Conservation (phyloP, 2,329 filamentous ascomycete genomes). For the Zalaria sp. region DNA sequence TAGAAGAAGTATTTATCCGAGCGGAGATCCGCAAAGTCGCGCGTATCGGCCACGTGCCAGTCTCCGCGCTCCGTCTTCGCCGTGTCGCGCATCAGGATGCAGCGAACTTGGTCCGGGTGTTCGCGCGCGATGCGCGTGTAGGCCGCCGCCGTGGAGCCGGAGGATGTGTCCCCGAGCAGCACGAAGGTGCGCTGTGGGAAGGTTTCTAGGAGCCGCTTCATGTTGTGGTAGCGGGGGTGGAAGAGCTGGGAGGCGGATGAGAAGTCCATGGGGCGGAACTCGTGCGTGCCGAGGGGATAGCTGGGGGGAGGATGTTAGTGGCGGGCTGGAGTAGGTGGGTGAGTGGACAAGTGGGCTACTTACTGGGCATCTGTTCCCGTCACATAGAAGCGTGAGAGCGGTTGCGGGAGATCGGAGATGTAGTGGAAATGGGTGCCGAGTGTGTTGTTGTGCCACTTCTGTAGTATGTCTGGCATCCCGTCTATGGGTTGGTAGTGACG, state of each 20-base stretch:
- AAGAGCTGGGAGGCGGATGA: conserved; percentile 4
- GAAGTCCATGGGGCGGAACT: conserved; percentile 11
- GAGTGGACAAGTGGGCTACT: neutral
- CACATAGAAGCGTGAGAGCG: conserved; percentile 7
- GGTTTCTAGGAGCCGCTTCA: conserved; percentile 9
- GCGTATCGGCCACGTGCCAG: too few relatives aligned
- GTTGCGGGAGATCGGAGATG: conserved; percentile 10
- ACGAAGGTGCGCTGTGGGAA: conserved; percentile 12
- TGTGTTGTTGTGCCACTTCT: conserved; percentile 2
- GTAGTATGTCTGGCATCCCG: conserved; percentile 9
- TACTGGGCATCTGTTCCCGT: conserved; percentile 2
- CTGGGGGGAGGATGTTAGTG: neutral
- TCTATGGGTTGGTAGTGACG: conserved; percentile 9
- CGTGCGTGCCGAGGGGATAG: conserved; percentile 12
- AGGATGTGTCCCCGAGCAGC: conserved; percentile 12
- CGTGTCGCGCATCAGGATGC: conserved; percentile 11
- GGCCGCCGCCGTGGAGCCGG: conserved; percentile 5
- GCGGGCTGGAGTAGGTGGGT: neutral
- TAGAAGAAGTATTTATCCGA: too few relatives aligned
- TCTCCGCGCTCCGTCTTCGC: conserved; percentile 7
- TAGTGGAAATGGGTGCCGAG: conserved; percentile 14
- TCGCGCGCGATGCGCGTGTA: conserved; percentile 8
- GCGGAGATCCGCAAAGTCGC: too few relatives aligned
- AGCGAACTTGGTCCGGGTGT: conserved; percentile 10
- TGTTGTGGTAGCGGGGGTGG: conserved; percentile 6